These are phyloP conservation scores for Recurvomyces mirabilis DNA, from an alignment of 495 filamentous ascomycete genomes.

Conservation along the genomic window DNA sequence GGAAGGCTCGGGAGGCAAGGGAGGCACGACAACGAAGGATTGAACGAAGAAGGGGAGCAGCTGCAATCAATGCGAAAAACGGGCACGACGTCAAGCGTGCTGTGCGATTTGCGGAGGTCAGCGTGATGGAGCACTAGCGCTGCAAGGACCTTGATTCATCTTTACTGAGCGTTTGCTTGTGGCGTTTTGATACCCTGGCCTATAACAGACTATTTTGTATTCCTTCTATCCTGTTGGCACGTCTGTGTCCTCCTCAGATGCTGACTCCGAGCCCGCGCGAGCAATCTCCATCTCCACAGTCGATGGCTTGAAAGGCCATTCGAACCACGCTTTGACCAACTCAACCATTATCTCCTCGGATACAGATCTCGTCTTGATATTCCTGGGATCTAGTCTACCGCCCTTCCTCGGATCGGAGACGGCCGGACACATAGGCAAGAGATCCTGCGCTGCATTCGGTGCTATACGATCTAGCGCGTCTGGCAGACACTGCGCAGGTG, in stretches of 20 bases:
- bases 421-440: conserved; percentile 23
- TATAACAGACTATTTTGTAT: no score
- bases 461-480: conserved; percentile 22
- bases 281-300: conserved; percentile 11
- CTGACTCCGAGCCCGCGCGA: no score
- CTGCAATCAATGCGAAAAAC: background rate
- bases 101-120: conserved; percentile 4
- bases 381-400: conserved; percentile 24
- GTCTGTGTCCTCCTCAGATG: no score
- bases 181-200: background rate
- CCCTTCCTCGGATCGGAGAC: conserved; percentile 28
- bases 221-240: no score
- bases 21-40: conserved; percentile 48
- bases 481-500: background rate
- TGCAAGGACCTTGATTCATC: background rate
- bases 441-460: conserved; percentile 27
- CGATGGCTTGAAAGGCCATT: conserved; percentile 31
- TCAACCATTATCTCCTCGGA: conserved; percentile 28
- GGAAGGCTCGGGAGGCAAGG: conserved; percentile 65
- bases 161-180: background rate
- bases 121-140: background rate
- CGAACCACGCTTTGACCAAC: conserved; percentile 27
- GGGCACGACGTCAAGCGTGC: background rate
- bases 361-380: conserved; percentile 24
- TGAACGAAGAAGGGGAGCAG: conserved; percentile 10